Evolutionary conservation across 78 protist species (phyloP), one percentile per base, ranked within the genome.

Genomic region (Thecamonas trahens): DNA sequence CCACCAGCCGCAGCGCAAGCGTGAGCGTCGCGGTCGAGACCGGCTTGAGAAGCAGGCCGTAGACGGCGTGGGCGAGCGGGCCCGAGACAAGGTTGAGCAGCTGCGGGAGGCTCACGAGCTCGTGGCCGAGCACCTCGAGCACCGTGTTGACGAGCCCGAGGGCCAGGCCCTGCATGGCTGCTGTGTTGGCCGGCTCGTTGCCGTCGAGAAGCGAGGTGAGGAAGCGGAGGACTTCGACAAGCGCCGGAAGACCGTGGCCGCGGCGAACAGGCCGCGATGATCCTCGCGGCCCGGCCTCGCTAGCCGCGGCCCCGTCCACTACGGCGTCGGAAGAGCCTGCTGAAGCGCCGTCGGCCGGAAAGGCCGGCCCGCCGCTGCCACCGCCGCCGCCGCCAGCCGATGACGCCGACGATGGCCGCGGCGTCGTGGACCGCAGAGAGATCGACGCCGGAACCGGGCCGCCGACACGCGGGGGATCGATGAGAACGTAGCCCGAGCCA

Each of bases 1-100:
- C 61, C 45, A 67, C 34, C 34, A 69, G 57, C 50, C 83, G 83
- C 54, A 61, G 67, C 11, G 37, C 67, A 13, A 20, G 55, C n/a
- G n/a, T 1, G 38, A 61, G 9, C 13, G 44, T 14, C 5, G 35
- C 13, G 18, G 15, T 1, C 0, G 34, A n/a, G 55, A 42, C 67
- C 34, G 40, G 9, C n/a, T 1, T 7, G 20, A 61, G n/a, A n/a
- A n/a, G 3, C 67, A 61, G 1, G 24, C 28, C 15, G 22, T 42
- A 42, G 11, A 39, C 20, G 8, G 2, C 3, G n/a, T 38, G 54
- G 24, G 55, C 39, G 39, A 61, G 54, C 17, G 3, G 1, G 67
- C 44, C 67, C 15, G 14, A 1, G 1, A 42, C 54, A 22, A 61
- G 35, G 28, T 42, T 34, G 18, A 35, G 37, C 49, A 60, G 18